Conservation (phyloP, 2,329 filamentous ascomycete genomes). For the Chaetomiaceae sp. region DNA sequence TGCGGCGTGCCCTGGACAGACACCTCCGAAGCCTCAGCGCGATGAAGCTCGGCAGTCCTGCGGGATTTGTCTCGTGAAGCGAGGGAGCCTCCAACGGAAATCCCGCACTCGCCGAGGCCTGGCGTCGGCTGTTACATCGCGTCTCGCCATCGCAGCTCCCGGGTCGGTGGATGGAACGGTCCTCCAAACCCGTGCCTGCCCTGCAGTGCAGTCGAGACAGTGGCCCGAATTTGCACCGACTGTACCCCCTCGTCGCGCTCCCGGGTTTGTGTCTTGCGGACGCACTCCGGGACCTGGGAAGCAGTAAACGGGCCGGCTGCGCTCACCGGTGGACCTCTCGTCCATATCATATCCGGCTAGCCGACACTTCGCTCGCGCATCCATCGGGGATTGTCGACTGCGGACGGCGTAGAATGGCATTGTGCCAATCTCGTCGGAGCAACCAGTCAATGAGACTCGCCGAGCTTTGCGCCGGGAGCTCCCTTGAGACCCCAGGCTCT, state of each 20-base stretch:
- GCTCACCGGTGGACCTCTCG: not conserved
- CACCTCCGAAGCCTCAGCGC: not conserved
- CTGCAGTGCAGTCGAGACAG: constrained; percentile 4
- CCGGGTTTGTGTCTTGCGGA: constrained; percentile 1
- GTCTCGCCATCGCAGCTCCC: constrained; percentile 22
- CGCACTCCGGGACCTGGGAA: constrained; percentile 3
- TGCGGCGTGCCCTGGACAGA: too few relatives aligned
- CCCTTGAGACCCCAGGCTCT: too few relatives aligned
- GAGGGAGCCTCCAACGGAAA: constrained; percentile 16
- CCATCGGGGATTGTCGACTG: too few relatives aligned
- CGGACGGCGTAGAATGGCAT: too few relatives aligned
- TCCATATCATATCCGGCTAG: not conserved
- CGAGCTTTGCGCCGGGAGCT: not conserved
- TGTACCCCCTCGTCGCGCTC: not conserved
- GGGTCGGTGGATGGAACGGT: constrained; percentile 24
- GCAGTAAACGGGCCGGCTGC: constrained; percentile 5
- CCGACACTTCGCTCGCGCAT: too few relatives aligned
- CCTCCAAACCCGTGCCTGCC: not conserved
- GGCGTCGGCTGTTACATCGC: constrained; percentile 24
- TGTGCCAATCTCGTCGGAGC: too few relatives aligned
- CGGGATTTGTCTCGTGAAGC: constrained; percentile 17
- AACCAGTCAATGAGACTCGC: not conserved
- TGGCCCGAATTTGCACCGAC: not conserved
- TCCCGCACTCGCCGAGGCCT: constrained; percentile 13
- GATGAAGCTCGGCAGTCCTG: not conserved